A percentile compares a stretch with the other conserved stretches of the same genome.
Evolutionary conservation across 306 rosid species (phyloP).

Genomic region (Vigna hirtella): DNA sequence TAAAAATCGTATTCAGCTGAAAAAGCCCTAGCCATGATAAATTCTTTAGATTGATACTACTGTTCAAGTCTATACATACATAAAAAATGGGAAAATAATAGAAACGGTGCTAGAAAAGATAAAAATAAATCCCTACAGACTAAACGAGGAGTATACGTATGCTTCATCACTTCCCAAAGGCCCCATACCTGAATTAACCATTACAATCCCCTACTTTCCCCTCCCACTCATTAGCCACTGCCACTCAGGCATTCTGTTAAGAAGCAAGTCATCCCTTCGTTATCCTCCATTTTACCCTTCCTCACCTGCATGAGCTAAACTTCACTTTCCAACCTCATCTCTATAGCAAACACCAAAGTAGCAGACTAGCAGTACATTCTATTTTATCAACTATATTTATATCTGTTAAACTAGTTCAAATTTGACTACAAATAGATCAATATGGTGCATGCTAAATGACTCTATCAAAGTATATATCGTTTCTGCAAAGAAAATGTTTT

Average conservation of each 20-base stretch:
- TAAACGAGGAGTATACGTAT: not conserved
- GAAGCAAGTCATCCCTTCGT: not conserved
- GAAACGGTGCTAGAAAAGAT: not conserved
- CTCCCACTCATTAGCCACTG: not conserved
- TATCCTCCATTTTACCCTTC: not conserved
- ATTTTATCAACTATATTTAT: not conserved
- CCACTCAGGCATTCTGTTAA: not conserved
- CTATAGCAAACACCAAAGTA: not conserved
- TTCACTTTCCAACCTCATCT: not conserved
- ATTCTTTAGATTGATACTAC: not conserved
- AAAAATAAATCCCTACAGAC: not conserved
- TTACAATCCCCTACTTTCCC: not conserved
- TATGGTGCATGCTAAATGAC: slow-evolving; percentile 5
- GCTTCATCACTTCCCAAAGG: not conserved
- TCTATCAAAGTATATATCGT: not conserved
- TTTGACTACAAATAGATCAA: not conserved
- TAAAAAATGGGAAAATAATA: not conserved
- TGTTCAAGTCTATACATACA: not conserved
- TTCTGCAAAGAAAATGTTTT: not conserved
- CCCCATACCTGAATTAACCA: not conserved
- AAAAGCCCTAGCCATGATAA: not conserved
- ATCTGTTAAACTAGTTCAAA: not conserved
- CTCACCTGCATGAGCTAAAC: not conserved
- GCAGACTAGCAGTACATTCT: not conserved
- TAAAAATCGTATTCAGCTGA: not conserved